Evolutionary conservation across 1,284 basidiomycete genomes (phyloP), one percentile per base, ranked within the genome.

Genomic region (Mycena citricolor): DNA sequence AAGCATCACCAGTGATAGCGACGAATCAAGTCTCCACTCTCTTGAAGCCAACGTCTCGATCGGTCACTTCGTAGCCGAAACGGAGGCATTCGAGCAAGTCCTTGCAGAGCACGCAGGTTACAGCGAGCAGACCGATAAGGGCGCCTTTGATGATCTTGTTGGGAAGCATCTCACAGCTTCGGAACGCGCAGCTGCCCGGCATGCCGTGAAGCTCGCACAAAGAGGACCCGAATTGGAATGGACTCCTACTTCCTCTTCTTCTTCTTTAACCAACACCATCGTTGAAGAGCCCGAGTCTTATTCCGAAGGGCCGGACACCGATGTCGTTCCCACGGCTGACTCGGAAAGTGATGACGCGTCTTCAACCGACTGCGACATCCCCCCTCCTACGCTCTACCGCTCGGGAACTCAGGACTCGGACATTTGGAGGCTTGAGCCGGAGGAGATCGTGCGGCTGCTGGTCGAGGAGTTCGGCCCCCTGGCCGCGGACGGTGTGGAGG

Each of bases 401-500:
- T 25, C 32, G 5, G 38, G 51, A 12, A 60, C 52, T 14, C 39
- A 39, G 4, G 61, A 64, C 13, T 54, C 44, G 7, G 62, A 61
- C 19, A 39, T 47, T 12, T 61, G 62, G 58, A 62, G 59, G 34
- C 56, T 71, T 13, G 55, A 67, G 17, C 63, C 70, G 2, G 54
- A 64, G 7, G 61, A 73, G 43, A 59, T 76, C 17, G 55, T 76
- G 10, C 47, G 57, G 19, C 57, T 77, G 6, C 61, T 78, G 14
- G 54, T 61, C 24, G 62, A 70, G 37, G 76, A 81, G 54, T 77
- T 80, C 45, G 74, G 71, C 0, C 52, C 70, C 3, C 61, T 79
- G 10, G 63, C 67, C 2, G 57, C 58, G 2, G 61, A 63, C 4
- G 68, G 65, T 11, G 73, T 77, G 39, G 68, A 74, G 32, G 79